Evolutionary conservation across 202 grass and related monocot species (phyloP).

Genomic region (Miscanthus sacchariflorus): DNA sequence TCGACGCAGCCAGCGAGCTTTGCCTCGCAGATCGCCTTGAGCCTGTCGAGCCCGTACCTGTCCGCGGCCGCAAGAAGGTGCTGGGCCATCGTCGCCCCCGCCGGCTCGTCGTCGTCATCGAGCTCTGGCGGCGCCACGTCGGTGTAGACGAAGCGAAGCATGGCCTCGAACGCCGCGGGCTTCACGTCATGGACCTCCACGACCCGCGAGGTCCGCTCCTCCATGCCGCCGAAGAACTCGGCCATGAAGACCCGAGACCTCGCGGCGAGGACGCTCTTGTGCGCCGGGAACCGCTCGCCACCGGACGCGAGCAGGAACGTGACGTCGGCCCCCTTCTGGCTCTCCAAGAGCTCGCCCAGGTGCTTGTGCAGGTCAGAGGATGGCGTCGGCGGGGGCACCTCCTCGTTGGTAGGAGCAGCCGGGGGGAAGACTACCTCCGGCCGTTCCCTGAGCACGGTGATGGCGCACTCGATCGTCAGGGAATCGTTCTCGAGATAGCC

Average conservation of each 20-base stretch:
- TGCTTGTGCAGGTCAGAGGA: slow-evolving; percentile 3
- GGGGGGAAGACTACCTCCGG: not conserved
- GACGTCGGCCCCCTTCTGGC: slow-evolving; percentile 2
- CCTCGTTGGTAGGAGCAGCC: not conserved
- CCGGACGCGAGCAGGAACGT: slow-evolving; percentile 21
- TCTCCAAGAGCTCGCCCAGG: slow-evolving; percentile 34
- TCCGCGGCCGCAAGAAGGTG: slow-evolving; percentile 44
- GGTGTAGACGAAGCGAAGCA: slow-evolving; percentile 53
- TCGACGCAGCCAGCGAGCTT: slow-evolving; percentile 1
- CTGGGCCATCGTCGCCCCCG: not conserved
- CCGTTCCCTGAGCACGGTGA: not conserved
- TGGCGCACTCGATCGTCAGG: not conserved
- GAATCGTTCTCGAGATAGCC: not conserved
- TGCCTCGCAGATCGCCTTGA: slow-evolving; percentile 43
- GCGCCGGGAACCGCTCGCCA: slow-evolving; percentile 46
- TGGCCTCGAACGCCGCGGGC: slow-evolving; percentile 4
- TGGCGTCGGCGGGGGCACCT: not conserved
- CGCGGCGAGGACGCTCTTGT: slow-evolving; percentile 47
- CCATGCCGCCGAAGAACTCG: slow-evolving; percentile 50
- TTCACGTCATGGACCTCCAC: not conserved
- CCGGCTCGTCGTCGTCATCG: not conserved
- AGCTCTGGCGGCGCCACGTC: slow-evolving; percentile 46
- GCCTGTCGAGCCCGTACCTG: slow-evolving; percentile 43
- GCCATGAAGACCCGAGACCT: slow-evolving; percentile 25
- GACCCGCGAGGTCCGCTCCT: not conserved